Evolutionary conservation across 2,329 filamentous ascomycete genomes (phyloP).

Genomic region (Fusarium lyarnte): DNA sequence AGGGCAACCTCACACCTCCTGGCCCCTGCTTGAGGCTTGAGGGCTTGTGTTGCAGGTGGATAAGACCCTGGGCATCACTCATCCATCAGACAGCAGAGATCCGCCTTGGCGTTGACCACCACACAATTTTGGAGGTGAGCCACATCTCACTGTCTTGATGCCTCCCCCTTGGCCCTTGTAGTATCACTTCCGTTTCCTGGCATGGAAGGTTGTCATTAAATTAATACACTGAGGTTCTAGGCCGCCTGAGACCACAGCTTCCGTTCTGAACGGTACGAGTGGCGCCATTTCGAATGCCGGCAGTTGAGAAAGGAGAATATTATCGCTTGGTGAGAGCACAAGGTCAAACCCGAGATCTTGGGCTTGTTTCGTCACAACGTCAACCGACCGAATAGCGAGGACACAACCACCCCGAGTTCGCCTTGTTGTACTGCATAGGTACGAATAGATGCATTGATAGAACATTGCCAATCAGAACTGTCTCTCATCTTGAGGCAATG

Average conservation of each 20-base stretch:
- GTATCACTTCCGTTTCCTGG: constrained; percentile 15
- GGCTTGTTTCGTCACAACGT: not conserved
- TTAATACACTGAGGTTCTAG: constrained; percentile 15
- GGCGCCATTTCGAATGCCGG: constrained; percentile 30
- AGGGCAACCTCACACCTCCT: constrained; percentile 26
- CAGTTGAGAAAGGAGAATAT: constrained; percentile 14
- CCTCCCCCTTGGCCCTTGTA: not conserved
- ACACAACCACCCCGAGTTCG: not conserved
- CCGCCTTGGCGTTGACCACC: constrained; percentile 36
- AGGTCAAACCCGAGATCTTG: not conserved
- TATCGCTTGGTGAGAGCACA: not conserved
- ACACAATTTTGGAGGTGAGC: constrained; percentile 23
- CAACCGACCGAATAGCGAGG: not conserved
- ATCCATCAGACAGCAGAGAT: constrained; percentile 16
- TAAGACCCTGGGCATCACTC: constrained; percentile 35
- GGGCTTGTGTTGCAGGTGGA: constrained; percentile 18
- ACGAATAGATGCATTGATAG: not conserved
- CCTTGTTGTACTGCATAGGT: not conserved
- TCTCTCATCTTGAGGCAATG: not conserved
- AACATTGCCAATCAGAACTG: not conserved
- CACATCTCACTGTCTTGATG: constrained; percentile 22
- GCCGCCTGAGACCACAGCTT: constrained; percentile 20
- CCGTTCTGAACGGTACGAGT: not conserved
- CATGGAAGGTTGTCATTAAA: constrained; percentile 19
- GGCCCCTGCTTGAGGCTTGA: constrained; percentile 35